These are phyloP conservation scores for Auxenochlorella pyrenoidosa DNA, from an alignment of 139 green algal species.

Conservation along the genomic window DNA sequence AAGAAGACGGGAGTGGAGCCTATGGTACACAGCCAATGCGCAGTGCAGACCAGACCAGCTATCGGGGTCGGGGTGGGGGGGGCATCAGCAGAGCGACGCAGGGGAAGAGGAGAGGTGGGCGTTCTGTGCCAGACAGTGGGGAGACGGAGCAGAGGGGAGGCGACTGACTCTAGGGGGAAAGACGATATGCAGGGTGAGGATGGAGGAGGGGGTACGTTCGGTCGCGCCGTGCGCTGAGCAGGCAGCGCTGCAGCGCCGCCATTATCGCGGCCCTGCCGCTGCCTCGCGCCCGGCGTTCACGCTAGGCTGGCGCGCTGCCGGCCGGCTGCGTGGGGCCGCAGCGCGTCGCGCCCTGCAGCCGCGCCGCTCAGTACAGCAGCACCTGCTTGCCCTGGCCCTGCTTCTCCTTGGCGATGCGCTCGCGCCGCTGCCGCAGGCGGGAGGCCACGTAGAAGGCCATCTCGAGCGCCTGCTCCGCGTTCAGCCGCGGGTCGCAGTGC, in stretches of 20 bases:
- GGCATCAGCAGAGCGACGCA: not conserved
- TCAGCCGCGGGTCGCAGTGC: slow-evolving; percentile 99
- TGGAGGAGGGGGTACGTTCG: slow-evolving; percentile 7
- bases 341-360: not conserved
- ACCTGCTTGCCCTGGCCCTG: slow-evolving; percentile 23
- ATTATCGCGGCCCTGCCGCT: not conserved
- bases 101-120: not conserved
- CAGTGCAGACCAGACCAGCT: not conserved
- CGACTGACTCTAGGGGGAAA: not conserved
- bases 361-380: slow-evolving; percentile 38
- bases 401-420: slow-evolving; percentile 24
- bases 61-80: not conserved
- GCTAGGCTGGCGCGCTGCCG: no score
- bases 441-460: slow-evolving; percentile 97
- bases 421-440: slow-evolving; percentile 65
- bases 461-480: slow-evolving; percentile 98
- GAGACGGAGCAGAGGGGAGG: not conserved
- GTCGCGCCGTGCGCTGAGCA: no score
- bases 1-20: not conserved
- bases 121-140: not conserved
- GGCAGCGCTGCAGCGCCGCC: not conserved
- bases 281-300: not conserved
- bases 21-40: slow-evolving; percentile 5
- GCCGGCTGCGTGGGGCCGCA: no score
- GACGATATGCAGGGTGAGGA: not conserved